Evolutionary conservation across 1,139 yeast species (phyloP), one percentile per base, ranked within the genome.

Genomic region (Candida mesenterica): DNA sequence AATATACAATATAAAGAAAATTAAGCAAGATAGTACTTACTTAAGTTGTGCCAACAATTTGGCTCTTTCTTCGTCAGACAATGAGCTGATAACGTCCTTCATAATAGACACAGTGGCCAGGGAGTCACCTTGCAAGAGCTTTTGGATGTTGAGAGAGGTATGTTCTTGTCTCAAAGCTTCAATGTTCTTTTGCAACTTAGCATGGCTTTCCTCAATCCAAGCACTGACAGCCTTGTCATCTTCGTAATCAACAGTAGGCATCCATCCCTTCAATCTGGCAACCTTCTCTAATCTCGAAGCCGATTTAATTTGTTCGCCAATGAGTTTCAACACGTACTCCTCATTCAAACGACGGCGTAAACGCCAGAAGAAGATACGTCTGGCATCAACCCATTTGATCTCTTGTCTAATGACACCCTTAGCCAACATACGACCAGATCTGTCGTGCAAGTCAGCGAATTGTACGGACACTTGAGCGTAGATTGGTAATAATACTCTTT

Each of bases 291-390:
- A 71, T 61, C 90, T 79, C 30, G 77, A 72, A 31, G 87, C 75
- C 34, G 65, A 56, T 38, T 80, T 74, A 41, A 84, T 61, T 45
- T 79, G 82, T 41, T 77, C 82, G 37, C 80, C 79, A 52, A 90
- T 77, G 55, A 86, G 76, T 61, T 77, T 81, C 61, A 88, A 71
- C 55, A 90, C 72, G 63, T 88, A 87, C 61, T 88, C 95, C 68
- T 92, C 97, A 60, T 86, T 83, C 64, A 94, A 73, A 67, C 97
- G 87, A 68, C 98, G 85, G 69, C 97, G 88, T 47, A 88, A 78
- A 67, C 99, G 82, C 98, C 98, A 92, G 92, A 88, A 92, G 80
- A 92, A 94, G 79, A 77, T 86, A 55, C 97, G 80, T 72, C 98
- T 87, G 23, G 97, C 79, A 38, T 89, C 75, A 31, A 65, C 64